Evolutionary conservation across 306 rosid species (phyloP), one percentile per base, ranked within the genome.

Genomic region (Lotus japonicus): DNA sequence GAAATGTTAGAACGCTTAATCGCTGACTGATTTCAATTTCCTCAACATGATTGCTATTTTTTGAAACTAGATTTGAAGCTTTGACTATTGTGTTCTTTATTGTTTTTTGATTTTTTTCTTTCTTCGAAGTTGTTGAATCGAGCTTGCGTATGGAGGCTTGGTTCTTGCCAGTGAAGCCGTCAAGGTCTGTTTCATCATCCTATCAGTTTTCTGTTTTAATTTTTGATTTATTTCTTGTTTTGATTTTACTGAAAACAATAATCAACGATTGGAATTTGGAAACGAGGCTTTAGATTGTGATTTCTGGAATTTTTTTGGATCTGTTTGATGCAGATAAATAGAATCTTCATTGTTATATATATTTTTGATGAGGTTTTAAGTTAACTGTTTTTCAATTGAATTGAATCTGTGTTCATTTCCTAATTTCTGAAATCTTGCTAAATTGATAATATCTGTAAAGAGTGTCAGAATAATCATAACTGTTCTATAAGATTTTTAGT

Each of bases 61-160:
- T 0, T 28, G 58, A 55, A 55, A 66, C 74, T 52, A 23, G 80
- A 72, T 70, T 76, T 66, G 26, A 31, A 42, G 66, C 48, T 71
- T 79, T 77, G 79, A 67, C 77, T 64, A 21, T 59, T 65, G n/a
- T n/a, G n/a, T n/a, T n/a, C n/a, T 26, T 11, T 13, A 2, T 17
- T 11, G 11, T 39, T 50, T 79, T 51, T 38, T 11, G 5, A 33
- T 49, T 58, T 0, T 63, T 77, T 13, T 61, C 38, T 55, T 41
- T 58, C 53, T 41, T 58, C 53, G 31, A 77, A 66, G 83, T 58
- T 61, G 76, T 75, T 75, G 68, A 63, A 68, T 85, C 83, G 80
- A 77, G 81, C 72, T 85, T 46, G 77, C 1, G 50, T 71, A 66
- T 82, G 85, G 77, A 50, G 84, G 57, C 62, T 43, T 64, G 78